Conservation (phyloP, 306 rosid genomes). For the Fragaria vesca region DNA sequence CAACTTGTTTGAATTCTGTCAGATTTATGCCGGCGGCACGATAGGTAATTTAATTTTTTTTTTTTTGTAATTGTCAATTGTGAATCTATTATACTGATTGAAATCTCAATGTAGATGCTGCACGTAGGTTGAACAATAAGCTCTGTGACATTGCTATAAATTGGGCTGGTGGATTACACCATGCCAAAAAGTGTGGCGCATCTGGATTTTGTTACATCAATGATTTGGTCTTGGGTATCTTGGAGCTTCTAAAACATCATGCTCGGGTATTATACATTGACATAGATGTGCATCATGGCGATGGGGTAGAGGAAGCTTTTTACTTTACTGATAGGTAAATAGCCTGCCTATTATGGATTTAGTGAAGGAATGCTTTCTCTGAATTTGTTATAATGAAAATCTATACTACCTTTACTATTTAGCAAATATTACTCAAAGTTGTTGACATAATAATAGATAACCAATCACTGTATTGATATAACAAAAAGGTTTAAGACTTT, state of each 20-base stretch:
- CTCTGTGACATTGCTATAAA: constrained; percentile 95
- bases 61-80: constrained; percentile 14
- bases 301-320: constrained; percentile 99
- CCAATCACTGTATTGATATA: neutral
- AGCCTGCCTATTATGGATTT: constrained; percentile 7
- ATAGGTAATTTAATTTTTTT: constrained; percentile 53
- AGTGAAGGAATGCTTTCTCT: too few relatives aligned
- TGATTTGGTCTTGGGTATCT: constrained; percentile 93
- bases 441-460: neutral
- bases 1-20: constrained; percentile 95
- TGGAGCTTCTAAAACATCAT: constrained; percentile 93
- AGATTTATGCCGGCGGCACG: constrained; percentile 96
- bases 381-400: neutral
- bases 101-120: constrained; percentile 69
- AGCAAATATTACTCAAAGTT: neutral
- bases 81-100: constrained; percentile 23
- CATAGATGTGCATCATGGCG: constrained; percentile 99
- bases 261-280: constrained; percentile 95
- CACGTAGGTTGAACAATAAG: constrained; percentile 85
- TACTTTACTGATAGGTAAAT: constrained; percentile 90
- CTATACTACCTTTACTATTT: neutral
- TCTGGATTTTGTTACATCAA: constrained; percentile 99
- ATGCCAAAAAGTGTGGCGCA: constrained; percentile 98
- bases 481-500: neutral
- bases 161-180: constrained; percentile 99